Conservation (phyloP, 2,329 filamentous ascomycete species). For the Magnaporthiopsis rhizophila region DNA sequence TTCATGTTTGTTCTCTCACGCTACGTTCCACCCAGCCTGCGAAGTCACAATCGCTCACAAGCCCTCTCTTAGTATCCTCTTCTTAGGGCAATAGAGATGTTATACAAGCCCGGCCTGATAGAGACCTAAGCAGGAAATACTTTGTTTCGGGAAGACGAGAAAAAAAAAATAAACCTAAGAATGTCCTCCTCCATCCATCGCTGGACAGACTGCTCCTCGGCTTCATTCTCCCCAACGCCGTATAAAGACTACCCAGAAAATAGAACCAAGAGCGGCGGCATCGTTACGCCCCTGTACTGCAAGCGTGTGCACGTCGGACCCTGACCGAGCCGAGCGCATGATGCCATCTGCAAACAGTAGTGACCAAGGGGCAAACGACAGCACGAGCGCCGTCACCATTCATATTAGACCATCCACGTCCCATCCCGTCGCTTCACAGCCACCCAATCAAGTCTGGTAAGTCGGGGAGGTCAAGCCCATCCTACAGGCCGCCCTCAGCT, state of each 20-base stretch:
- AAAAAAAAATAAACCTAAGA: background rate
- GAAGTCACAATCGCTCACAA: background rate
- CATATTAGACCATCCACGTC: background rate
- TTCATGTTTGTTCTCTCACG: no score
- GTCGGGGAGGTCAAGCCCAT: background rate
- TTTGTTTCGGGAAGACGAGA: background rate
- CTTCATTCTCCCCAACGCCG: background rate
- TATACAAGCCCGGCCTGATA: background rate
- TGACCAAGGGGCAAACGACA: background rate
- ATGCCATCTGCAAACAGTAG: background rate
- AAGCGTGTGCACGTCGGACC: background rate
- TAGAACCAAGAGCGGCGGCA: background rate
- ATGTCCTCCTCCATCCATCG: background rate
- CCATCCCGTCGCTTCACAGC: background rate
- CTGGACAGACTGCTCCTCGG: background rate
- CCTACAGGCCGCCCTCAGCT: background rate
- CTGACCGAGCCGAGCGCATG: background rate
- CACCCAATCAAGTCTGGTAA: background rate
- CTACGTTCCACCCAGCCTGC: background rate
- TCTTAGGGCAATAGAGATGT: background rate
- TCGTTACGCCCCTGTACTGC: background rate
- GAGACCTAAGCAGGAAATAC: background rate
- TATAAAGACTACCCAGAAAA: background rate
- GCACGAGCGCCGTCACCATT: background rate
- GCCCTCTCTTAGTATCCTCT: background rate